phyloP scores from a whole-genome alignment of 169 alveolate species.

The Plasmodium knowlesi region DNA sequence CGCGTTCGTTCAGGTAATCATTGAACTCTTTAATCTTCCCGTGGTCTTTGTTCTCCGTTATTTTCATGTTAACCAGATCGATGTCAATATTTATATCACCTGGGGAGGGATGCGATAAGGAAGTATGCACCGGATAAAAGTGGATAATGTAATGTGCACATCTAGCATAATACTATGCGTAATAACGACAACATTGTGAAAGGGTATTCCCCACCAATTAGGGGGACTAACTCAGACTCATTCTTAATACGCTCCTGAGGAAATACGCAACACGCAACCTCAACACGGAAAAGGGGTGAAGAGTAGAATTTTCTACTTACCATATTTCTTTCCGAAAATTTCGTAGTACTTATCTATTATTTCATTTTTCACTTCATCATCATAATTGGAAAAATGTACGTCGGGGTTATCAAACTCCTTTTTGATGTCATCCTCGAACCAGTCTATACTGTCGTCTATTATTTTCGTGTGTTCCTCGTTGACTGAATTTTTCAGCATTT shows the following conservation, averaged over 20 bases:
- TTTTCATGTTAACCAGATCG: slow-evolving; percentile 37
- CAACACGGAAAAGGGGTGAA: background rate
- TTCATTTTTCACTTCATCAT: slow-evolving; percentile 60
- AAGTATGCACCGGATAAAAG: background rate
- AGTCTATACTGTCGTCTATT: slow-evolving; percentile 65
- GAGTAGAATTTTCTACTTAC: background rate
- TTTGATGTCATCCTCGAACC: slow-evolving; percentile 71
- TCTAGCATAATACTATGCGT: background rate
- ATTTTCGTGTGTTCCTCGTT: slow-evolving; percentile 56
- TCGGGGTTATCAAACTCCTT: slow-evolving; percentile 8
- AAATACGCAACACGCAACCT: too few species aligned
- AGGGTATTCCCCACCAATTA: background rate
- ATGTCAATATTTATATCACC: slow-evolving; percentile 60
- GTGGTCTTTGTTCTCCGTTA: slow-evolving; percentile 36
- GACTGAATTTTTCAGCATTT: slow-evolving; percentile 32
- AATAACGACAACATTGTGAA: background rate
- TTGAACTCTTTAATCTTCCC: slow-evolving; percentile 40
- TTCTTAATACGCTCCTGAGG: background rate
- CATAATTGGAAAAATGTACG: slow-evolving; percentile 30
- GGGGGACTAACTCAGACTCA: background rate
- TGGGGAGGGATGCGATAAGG: background rate
- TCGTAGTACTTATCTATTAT: slow-evolving; percentile 54
- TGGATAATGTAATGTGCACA: background rate
- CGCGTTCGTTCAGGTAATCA: slow-evolving; percentile 50
- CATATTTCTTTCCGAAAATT: slow-evolving; percentile 23